A percentile compares a stretch with the other conserved stretches of the same genome.
Conservation (phyloP, 176 grass and related monocot genomes). For the Areca catechu region DNA sequence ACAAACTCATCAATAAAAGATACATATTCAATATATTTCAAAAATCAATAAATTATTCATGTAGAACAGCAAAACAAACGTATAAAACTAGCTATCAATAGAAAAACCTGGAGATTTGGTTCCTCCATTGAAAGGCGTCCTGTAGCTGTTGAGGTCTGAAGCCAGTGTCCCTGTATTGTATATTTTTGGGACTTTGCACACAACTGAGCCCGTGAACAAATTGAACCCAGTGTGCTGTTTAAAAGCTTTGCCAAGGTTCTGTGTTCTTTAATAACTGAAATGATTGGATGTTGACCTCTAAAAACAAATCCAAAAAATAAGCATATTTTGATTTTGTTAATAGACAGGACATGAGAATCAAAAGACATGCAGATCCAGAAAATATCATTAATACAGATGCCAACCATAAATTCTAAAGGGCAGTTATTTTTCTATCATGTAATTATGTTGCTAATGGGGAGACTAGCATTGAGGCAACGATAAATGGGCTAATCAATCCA, state of each 20-base stretch:
- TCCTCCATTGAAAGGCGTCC: constrained; percentile 95
- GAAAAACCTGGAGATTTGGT: constrained; percentile 90
- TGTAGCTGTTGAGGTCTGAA: constrained; percentile 92
- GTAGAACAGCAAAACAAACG: constrained; percentile 18
- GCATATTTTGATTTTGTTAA: no score
- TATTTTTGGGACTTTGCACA: constrained; percentile 77
- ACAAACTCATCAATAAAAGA: constrained; percentile 15
- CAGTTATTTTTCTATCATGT: no score
- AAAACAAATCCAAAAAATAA: background rate
- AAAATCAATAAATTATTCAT: constrained; percentile 21
- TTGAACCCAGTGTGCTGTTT: constrained; percentile 72
- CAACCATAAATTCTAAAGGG: no score
- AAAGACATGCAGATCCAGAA: background rate
- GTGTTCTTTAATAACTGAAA: constrained; percentile 82
- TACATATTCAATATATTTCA: no score
- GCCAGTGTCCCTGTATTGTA: constrained; percentile 86
- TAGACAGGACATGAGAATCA: background rate
- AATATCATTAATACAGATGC: no score
- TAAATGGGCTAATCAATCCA: no score
- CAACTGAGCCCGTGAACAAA: constrained; percentile 65
- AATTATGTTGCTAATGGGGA: no score
- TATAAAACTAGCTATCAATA: background rate
- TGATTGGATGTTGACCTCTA: constrained; percentile 66
- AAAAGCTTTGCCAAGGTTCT: constrained; percentile 88
- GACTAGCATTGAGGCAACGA: no score